Evolutionary conservation across 495 filamentous ascomycete genomes (phyloP), one percentile per base, ranked within the genome.

Genomic region (Podospora fimiseda): DNA sequence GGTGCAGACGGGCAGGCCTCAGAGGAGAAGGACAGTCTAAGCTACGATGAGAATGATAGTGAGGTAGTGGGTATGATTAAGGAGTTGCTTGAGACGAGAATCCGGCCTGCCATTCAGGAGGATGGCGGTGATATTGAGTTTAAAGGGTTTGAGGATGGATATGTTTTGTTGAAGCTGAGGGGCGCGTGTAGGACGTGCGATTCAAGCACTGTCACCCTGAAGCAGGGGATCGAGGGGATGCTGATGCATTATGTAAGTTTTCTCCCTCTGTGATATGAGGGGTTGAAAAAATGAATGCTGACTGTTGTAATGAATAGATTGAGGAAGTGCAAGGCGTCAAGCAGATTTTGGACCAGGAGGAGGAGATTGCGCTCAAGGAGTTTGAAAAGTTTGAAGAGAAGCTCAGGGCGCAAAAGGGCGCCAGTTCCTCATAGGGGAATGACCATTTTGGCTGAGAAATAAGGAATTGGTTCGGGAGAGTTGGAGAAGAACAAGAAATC

Each of bases 11-110:
- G 60, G 0, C 63, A 74, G 48, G 67, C 69, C 43, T 55, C 62
- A 11, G 63, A 45, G 22, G 73, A 81, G 19, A 76, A 80, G 58
- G 87, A 94, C 60, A 89, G 82, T 41, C 74, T 95, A 23, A 74
- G 73, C 39, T 95, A 86, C 63, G 80, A 90, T 57, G 89, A 92
- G 60, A 83, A 90, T 43, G 93, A 98, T 61, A 86, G 83, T 55
- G 93, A 98, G 68, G 89, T 95, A 9, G 83, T 97, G 22, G 83
- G 88, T 50, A 96, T 96, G 93, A 96, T 98, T 69, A 96, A 97
- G 71, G 93, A 98, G 72, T 71, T 98, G n/a, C 72, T 98, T 48
- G 94, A 98, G 71, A 98, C 94, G 18, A 74, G 93, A 46, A 95
- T 98, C 60, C 76, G 93, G 38, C 93, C 93, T 2, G 85, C 93